phyloP scores from a whole-genome alignment of 108 stramenopile genomes.

The Fragilaria crotonensis region DNA sequence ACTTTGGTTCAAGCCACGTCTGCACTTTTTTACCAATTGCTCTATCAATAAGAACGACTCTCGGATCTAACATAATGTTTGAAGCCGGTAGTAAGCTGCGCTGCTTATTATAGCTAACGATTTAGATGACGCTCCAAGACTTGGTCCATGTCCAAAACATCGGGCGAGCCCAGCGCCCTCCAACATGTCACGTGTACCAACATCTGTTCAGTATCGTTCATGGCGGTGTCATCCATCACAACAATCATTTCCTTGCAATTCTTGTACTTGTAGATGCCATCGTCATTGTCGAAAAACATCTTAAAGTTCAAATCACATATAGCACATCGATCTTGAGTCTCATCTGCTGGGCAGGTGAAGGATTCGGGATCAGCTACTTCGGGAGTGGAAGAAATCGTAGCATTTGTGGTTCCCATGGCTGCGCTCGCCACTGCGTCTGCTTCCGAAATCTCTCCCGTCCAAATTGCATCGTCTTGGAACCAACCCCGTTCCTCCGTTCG shows the following conservation, averaged over 20 bases:
- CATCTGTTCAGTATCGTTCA: conserved; percentile 43
- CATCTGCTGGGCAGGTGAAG: conserved; percentile 62
- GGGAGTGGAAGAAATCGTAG: neutral
- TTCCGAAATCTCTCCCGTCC: conserved; percentile 21
- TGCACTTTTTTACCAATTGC: too few relatives aligned
- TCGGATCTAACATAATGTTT: too few relatives aligned
- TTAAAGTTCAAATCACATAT: conserved; percentile 82
- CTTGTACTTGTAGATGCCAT: conserved; percentile 78
- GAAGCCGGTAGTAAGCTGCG: neutral
- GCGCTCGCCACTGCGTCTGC: conserved; percentile 4
- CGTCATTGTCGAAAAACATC: conserved; percentile 86
- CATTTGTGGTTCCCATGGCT: conserved; percentile 11
- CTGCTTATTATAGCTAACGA: neutral
- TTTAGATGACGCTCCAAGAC: conserved; percentile 26
- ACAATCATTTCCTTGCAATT: conserved; percentile 78
- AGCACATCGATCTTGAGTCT: conserved; percentile 64
- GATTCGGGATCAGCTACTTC: conserved; percentile 17
- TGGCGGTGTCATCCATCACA: conserved; percentile 55
- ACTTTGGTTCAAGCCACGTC: too few relatives aligned
- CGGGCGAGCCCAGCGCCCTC: conserved; percentile 66
- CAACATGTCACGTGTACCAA: conserved; percentile 78
- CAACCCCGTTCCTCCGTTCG: conserved; percentile 80
- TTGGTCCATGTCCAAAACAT: conserved; percentile 61
- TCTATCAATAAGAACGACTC: too few relatives aligned
- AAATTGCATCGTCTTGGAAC: conserved; percentile 43